Conservation (phyloP, 2,329 filamentous ascomycete species). For the Golovinomyces cichoracearum region DNA sequence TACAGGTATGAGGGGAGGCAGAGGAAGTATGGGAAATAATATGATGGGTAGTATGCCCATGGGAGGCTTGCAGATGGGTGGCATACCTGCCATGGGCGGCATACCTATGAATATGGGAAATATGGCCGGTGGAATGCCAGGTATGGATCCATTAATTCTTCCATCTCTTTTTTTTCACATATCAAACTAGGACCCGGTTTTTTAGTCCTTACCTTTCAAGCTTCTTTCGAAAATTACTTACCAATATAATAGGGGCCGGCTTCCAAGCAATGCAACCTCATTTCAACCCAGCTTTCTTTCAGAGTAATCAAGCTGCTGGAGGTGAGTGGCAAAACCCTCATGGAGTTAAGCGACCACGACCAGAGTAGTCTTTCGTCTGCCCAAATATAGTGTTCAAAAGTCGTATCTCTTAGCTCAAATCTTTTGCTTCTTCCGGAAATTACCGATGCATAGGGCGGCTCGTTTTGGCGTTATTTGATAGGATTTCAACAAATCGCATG, state of each 20-base stretch:
- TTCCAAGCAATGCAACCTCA: slow-evolving; percentile 44
- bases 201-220: too few species aligned
- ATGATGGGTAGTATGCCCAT: slow-evolving; percentile 24
- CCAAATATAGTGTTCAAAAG: too few species aligned
- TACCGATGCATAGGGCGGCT: background rate
- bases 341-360: slow-evolving; percentile 51
- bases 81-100: slow-evolving; percentile 20
- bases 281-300: slow-evolving; percentile 53
- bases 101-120: slow-evolving; percentile 20
- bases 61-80: slow-evolving; percentile 27
- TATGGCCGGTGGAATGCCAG: slow-evolving; percentile 29
- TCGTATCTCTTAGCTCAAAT: background rate
- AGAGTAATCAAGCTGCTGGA: slow-evolving; percentile 21
- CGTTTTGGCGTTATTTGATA: background rate
- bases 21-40: slow-evolving; percentile 21
- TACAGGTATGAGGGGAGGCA: slow-evolving; percentile 25
- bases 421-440: background rate
- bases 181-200: too few species aligned
- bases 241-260: slow-evolving; percentile 18
- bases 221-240: background rate
- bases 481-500: background rate
- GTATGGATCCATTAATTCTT: slow-evolving; percentile 20
- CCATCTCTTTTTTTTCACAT: too few species aligned
- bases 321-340: slow-evolving; percentile 53
- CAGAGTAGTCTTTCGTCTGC: slow-evolving; percentile 22